Evolutionary conservation across 306 rosid species (phyloP), one percentile per base, ranked within the genome.

Genomic region (Canavalia gladiata): DNA sequence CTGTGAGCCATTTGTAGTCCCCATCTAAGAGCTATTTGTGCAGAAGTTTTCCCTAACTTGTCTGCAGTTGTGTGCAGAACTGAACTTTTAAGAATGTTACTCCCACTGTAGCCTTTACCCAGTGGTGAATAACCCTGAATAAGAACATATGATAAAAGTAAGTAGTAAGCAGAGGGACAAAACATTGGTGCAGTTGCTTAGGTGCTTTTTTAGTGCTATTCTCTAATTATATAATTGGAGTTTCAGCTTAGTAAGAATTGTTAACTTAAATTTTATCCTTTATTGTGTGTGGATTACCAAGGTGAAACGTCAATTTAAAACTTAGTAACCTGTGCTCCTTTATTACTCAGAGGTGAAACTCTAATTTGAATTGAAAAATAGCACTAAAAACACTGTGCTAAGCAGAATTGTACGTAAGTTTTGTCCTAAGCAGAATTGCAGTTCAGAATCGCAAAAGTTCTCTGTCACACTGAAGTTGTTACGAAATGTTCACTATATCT

Each of bases 11-110:
- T 83, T 73, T 94, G 95, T 3, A 91, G 83, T 60, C 97, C 98
- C 97, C 97, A 94, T 10, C 92, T 82, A 68, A 91, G 98, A 82
- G 90, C 90, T 45, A 90, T 88, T 73, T 94, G 98, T 0, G 95
- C 97, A 3, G 95, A 88, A 35, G 95, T 88, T 69, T 88, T 94
- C 80, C 95, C 88, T 34, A 90, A 54, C 42, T 90, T 88, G 66
- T 91, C 89, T 10, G 91, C 91, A 11, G 68, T 75, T n/a, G 43
- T 45, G 13, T 35, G 75, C 72, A 91, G 73, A 75, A 72, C 60
- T 63, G 74, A 87, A 74, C 78, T 75, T 78, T 84, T 59, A 42
- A 90, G 87, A 18, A 91, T 33, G 54, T 83, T 77, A 67, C 62
- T 86, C 81, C 55, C 8, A 60, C 37, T 41, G 10, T 2, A 3